These are phyloP conservation scores for Yarrowia yakushimensis DNA, from an alignment of 805 yeast species.

Conservation along the genomic window DNA sequence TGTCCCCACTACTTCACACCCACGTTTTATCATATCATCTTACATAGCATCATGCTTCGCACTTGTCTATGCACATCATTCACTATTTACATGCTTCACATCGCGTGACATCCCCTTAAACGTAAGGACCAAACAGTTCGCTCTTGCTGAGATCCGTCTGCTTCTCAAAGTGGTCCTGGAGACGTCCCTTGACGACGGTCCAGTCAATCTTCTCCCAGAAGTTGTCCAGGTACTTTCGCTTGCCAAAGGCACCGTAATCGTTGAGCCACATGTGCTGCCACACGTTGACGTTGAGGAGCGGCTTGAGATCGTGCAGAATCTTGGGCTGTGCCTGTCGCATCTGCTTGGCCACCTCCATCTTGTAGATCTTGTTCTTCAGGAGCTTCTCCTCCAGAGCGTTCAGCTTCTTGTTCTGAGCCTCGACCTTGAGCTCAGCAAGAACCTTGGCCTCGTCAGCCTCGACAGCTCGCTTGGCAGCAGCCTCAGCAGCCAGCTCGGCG, in stretches of 20 bases:
- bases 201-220: conserved; percentile 81
- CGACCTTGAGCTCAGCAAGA: conserved; percentile 36
- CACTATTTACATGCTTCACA: conserved; percentile 14
- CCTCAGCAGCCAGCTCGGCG: conserved; percentile 25
- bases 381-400: conserved; percentile 33
- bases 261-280: conserved; percentile 84
- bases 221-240: conserved; percentile 65
- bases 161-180: conserved; percentile 14
- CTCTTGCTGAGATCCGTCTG: conserved; percentile 22
- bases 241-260: conserved; percentile 82
- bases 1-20: neutral
- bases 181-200: conserved; percentile 42
- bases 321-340: conserved; percentile 23
- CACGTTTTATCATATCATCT: neutral
- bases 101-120: neutral
- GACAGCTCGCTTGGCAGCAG: conserved; percentile 31
- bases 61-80: neutral
- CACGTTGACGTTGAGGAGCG: conserved; percentile 68
- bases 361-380: conserved; percentile 5
- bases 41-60: neutral
- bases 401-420: neutral
- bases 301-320: conserved; percentile 36
- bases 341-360: conserved; percentile 19
- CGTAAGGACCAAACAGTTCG: conserved; percentile 21
- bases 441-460: conserved; percentile 48